Percentiles rank a stretch among this genome's conserved stretches.
Evolutionary conservation across 2,329 filamentous ascomycete genomes (phyloP).

Genomic region (Lasiodiplodia hormozganensis): DNA sequence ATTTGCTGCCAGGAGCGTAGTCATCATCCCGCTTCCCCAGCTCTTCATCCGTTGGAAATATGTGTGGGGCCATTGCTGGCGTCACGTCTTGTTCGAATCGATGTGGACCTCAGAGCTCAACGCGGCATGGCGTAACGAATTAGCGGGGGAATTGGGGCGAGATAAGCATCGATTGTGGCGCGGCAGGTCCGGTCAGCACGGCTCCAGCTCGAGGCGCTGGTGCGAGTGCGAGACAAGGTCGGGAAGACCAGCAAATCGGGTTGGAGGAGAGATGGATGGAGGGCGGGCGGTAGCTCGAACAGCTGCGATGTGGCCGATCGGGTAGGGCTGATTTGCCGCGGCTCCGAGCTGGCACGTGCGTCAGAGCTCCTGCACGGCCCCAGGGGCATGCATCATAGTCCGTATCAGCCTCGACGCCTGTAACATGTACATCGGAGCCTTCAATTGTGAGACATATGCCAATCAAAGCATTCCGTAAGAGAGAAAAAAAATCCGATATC

Average conservation of each 20-base stretch:
- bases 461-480: too few relatives aligned
- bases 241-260: background rate
- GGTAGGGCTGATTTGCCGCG: conserved; percentile 11
- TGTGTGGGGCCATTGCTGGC: conserved; percentile 30
- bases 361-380: background rate
- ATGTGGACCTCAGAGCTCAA: conserved; percentile 7
- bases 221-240: background rate
- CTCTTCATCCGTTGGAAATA: conserved; percentile 65
- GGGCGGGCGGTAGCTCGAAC: background rate
- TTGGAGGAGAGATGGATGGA: background rate
- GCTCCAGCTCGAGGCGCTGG: background rate
- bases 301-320: conserved; percentile 24
- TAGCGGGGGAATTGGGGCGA: background rate
- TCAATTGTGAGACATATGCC: too few relatives aligned
- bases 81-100: background rate
- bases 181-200: background rate
- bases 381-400: background rate
- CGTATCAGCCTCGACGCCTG: too few relatives aligned
- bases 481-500: too few relatives aligned
- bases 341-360: background rate
- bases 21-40: conserved; percentile 71
- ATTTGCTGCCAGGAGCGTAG: conserved; percentile 52
- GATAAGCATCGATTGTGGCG: background rate
- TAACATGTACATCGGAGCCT: too few relatives aligned
- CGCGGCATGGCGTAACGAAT: background rate